phyloP scores from a whole-genome alignment of 108 stramenopile species.

The Schizochytrium sp. region DNA sequence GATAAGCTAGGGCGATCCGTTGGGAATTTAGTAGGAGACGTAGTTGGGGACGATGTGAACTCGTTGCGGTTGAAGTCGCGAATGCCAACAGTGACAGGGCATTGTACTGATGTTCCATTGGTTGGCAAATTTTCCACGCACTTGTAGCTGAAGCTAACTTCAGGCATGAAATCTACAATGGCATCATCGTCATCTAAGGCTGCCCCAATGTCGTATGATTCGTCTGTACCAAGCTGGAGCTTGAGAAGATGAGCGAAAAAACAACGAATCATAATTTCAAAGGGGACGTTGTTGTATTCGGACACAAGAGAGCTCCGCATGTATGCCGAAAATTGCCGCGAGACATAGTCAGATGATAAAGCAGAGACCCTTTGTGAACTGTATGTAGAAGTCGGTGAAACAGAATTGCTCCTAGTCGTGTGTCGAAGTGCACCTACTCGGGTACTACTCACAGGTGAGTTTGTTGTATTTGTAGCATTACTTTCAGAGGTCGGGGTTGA shows the following conservation, averaged over 20 bases:
- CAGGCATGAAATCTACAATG: constrained; percentile 37
- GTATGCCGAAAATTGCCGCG: background rate
- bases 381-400: background rate
- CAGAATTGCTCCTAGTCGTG: too few relatives aligned
- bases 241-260: constrained; percentile 7
- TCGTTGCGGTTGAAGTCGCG: background rate
- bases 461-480: too few relatives aligned
- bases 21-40: background rate
- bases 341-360: background rate
- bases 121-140: background rate
- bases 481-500: too few relatives aligned
- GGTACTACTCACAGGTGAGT: too few relatives aligned
- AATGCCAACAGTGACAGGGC: background rate
- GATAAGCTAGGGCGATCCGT: background rate
- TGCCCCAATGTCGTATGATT: background rate
- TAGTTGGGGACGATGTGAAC: background rate
- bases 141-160: background rate
- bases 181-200: background rate
- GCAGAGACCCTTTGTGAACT: background rate
- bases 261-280: constrained; percentile 22
- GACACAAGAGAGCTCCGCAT: background rate
- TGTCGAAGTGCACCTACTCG: too few relatives aligned
- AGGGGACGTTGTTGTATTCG: background rate
- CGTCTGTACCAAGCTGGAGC: background rate
- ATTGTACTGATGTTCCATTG: background rate